Evolutionary conservation across 2,329 filamentous ascomycete species (phyloP).

Genomic region (Alternaria brassicicola): DNA sequence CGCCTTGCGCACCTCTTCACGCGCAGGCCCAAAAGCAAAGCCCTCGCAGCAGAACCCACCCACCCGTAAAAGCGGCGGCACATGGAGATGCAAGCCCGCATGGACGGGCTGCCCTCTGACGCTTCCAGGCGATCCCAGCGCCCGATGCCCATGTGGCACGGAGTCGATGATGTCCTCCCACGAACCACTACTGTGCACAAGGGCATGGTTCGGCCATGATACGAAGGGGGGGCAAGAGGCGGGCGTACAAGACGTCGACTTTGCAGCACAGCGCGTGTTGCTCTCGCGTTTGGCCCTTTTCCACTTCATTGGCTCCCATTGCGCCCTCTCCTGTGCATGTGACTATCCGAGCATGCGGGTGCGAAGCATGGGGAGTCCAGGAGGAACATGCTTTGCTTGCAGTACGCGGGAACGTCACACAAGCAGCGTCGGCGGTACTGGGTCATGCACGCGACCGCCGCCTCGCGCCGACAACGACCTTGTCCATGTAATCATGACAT

Average conservation of each 20-base stretch:
- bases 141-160: conserved; percentile 20
- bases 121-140: conserved; percentile 26
- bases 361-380: conserved; percentile 3
- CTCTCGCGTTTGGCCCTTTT: not conserved
- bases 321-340: conserved; percentile 10
- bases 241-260: not conserved
- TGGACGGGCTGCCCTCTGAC: conserved; percentile 16
- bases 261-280: not conserved
- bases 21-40: conserved; percentile 2
- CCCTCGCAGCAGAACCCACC: not conserved
- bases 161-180: conserved; percentile 14
- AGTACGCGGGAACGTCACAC: not conserved
- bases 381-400: not conserved
- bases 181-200: conserved; percentile 19
- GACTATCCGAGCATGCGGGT: conserved; percentile 17
- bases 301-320: not conserved
- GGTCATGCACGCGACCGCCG: not conserved
- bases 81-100: conserved; percentile 6
- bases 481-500: not conserved
- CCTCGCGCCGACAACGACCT: not conserved
- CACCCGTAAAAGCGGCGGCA: conserved; percentile 22
- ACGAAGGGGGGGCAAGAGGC: conserved; percentile 3
- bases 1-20: conserved; percentile 1
- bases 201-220: conserved; percentile 6
- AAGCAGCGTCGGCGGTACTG: conserved; percentile 8